phyloP scores from a whole-genome alignment of 306 rosid species.

The Arachis stenosperma region DNA sequence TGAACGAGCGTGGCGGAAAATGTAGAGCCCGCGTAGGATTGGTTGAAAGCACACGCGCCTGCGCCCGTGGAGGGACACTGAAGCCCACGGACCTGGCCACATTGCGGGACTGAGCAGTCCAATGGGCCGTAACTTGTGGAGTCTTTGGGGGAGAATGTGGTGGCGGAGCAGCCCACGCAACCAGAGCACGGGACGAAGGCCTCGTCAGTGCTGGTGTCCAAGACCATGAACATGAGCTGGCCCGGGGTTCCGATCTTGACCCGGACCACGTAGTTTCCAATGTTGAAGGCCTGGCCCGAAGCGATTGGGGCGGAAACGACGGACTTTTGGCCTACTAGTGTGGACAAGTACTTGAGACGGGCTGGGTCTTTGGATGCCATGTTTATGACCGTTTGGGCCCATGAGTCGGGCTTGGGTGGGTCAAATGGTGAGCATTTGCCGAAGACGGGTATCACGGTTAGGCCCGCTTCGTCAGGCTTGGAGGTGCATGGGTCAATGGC shows the following conservation, averaged over 20 bases:
- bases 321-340: conserved; percentile 55
- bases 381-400: conserved; percentile 56
- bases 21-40: conserved; percentile 77
- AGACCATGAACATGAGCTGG: conserved; percentile 73
- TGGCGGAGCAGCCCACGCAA: conserved; percentile 67
- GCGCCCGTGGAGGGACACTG: conserved; percentile 57
- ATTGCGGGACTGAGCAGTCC: conserved; percentile 65
- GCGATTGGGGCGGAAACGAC: conserved; percentile 64
- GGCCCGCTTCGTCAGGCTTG: conserved; percentile 48
- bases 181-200: conserved; percentile 84
- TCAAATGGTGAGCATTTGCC: conserved; percentile 89
- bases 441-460: conserved; percentile 74
- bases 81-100: conserved; percentile 68
- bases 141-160: conserved; percentile 55
- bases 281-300: conserved; percentile 77
- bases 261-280: conserved; percentile 78
- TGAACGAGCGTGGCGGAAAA: conserved; percentile 71
- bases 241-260: conserved; percentile 77
- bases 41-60: conserved; percentile 64
- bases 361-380: conserved; percentile 85
- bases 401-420: conserved; percentile 61
- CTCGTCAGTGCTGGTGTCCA: conserved; percentile 83
- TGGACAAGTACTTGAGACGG: conserved; percentile 65
- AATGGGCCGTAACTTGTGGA: conserved; percentile 58
- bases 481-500: conserved; percentile 67